phyloP scores from a whole-genome alignment of 768 basidiomycete species.

The Lyophyllum semitale region DNA sequence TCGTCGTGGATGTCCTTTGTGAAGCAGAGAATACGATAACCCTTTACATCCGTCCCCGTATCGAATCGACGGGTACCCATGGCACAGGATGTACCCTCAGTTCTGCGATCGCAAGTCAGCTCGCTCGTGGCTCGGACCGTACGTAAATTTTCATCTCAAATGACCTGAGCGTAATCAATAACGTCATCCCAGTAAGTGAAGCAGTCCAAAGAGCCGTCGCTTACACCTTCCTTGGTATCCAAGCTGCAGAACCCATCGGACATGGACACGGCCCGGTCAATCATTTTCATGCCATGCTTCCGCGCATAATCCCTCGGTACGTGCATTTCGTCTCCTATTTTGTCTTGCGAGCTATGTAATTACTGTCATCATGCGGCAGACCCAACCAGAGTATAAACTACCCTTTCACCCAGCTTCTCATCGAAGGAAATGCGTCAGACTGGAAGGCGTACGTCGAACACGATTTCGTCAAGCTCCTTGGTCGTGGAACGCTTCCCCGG shows the following conservation, averaged over 20 bases:
- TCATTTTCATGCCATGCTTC: conserved; percentile 67
- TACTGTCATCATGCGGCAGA: conserved; percentile 32
- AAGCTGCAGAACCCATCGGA: conserved; percentile 67
- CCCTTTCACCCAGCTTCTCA: conserved; percentile 68
- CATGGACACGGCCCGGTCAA: conserved; percentile 84
- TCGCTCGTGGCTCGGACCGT: conserved; percentile 58
- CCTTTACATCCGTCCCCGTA: conserved; percentile 61
- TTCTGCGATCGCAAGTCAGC: conserved; percentile 71
- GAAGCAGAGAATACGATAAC: conserved; percentile 43
- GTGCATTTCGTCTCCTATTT: background rate
- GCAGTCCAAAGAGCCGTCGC: conserved; percentile 60
- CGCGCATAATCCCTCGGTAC: conserved; percentile 51
- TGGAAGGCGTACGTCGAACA: conserved; percentile 85
- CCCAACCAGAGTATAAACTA: conserved; percentile 61
- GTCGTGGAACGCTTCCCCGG: conserved; percentile 64
- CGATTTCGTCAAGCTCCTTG: conserved; percentile 79
- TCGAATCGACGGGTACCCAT: conserved; percentile 77
- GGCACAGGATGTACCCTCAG: conserved; percentile 94
- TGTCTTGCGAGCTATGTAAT: background rate
- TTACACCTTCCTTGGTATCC: conserved; percentile 80
- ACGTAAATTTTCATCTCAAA: background rate
- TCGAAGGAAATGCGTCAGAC: conserved; percentile 49
- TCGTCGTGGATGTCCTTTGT: conserved; percentile 70
- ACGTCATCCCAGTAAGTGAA: conserved; percentile 45
- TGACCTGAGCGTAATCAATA: background rate